phyloP scores from a whole-genome alignment of 1,284 basidiomycete species.

The Chalciporus sp. region DNA sequence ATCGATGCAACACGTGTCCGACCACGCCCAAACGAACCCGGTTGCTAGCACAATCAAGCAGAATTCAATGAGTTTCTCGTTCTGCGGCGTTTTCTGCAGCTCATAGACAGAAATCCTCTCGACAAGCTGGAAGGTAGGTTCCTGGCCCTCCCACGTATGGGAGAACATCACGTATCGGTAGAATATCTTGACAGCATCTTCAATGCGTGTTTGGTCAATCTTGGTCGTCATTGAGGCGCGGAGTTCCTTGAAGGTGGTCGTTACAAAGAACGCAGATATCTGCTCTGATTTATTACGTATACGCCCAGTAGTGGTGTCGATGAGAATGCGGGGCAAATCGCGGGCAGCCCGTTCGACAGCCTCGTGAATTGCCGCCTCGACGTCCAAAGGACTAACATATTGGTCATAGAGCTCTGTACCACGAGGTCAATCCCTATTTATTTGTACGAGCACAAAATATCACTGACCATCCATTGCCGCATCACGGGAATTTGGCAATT shows the following conservation, averaged over 20 bases:
- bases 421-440: neutral
- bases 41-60: neutral
- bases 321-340: neutral
- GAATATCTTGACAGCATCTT: neutral
- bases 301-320: neutral
- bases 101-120: neutral
- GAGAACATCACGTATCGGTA: slow-evolving; percentile 1
- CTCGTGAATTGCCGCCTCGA: neutral
- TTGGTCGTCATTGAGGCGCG: neutral
- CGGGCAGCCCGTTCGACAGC: neutral
- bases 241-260: neutral
- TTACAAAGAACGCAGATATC: neutral
- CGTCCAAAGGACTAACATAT: neutral
- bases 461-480: neutral
- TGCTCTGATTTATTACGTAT: neutral
- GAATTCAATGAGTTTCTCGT: slow-evolving; percentile 1
- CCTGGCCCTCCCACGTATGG: neutral
- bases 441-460: no score
- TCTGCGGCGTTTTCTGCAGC: neutral
- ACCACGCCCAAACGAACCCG: slow-evolving; percentile 8
- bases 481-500: no score
- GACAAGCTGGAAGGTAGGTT: neutral
- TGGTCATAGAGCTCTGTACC: neutral
- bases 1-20: slow-evolving; percentile 12
- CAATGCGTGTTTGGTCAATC: neutral